A percentile compares a stretch with the other conserved stretches of the same genome.
These are phyloP conservation scores for Coemansia sp. DNA, from an alignment of 192 early-diverging fungal species.

Conservation along the genomic window DNA sequence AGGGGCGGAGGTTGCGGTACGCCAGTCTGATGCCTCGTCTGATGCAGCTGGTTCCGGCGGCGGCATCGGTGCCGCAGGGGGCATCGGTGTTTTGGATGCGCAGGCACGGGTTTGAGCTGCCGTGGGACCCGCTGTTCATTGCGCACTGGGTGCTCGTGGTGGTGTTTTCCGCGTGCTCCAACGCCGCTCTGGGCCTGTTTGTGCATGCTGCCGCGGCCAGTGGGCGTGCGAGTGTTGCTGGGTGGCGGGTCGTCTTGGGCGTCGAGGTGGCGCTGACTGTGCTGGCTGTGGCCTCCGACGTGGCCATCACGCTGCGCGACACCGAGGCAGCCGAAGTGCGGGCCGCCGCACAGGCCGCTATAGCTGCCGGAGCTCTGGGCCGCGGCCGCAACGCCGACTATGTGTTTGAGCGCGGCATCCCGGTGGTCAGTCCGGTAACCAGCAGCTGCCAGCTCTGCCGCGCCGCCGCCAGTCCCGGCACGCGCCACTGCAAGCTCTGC, in stretches of 20 bases:
- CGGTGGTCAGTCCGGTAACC: conserved; percentile 27
- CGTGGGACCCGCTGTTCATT: conserved; percentile 46
- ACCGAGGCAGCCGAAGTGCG: conserved; percentile 29
- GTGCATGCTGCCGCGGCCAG: conserved; percentile 7
- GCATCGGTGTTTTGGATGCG: conserved; percentile 42
- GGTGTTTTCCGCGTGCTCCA: conserved; percentile 12
- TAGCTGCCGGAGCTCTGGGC: not conserved
- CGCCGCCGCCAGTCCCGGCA: conserved; percentile 7
- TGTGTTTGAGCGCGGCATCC: conserved; percentile 28
- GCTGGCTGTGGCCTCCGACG: conserved; percentile 14
- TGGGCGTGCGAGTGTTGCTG: not conserved
- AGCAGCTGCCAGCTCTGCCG: conserved; percentile 31
- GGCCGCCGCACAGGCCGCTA: not conserved
- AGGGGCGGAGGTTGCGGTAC: too few relatives aligned
- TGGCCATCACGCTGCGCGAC: conserved; percentile 12
- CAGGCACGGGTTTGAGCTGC: conserved; percentile 37
- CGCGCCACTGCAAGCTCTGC: conserved; percentile 49
- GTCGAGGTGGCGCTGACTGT: conserved; percentile 7
- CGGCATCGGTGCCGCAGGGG: conserved; percentile 31
- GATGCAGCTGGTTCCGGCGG: conserved; percentile 15
- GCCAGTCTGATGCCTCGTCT: conserved; percentile 3
- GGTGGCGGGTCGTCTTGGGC: conserved; percentile 17
- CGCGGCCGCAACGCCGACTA: conserved; percentile 30
- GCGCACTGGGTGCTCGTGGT: conserved; percentile 29
- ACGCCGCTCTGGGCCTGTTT: conserved; percentile 18